Evolutionary conservation across 257 asterid species (phyloP).

Genomic region (Solanum gandarillasii): DNA sequence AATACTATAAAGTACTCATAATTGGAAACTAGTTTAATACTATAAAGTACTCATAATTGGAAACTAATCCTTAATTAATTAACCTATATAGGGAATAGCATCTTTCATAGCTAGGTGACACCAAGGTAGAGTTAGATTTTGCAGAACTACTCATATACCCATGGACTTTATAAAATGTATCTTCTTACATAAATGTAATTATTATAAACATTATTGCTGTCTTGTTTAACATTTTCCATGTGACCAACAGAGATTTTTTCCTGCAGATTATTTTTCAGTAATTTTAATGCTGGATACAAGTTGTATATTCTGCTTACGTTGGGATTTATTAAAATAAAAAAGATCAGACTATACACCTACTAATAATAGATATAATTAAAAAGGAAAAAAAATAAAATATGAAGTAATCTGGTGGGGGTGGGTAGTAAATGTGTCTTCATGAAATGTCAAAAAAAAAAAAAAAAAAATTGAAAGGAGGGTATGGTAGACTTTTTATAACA

Average conservation of each 20-base stretch:
- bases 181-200: background rate
- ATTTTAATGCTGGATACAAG: background rate
- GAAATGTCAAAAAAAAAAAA: too few relatives aligned
- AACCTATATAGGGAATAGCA: conserved; percentile 37
- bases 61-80: conserved; percentile 1
- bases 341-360: background rate
- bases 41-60: background rate
- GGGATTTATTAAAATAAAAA: background rate
- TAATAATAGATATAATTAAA: background rate
- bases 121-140: conserved; percentile 35
- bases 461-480: background rate
- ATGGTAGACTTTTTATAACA: background rate
- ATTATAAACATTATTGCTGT: conserved; percentile 10
- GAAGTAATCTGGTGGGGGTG: background rate
- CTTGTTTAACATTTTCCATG: conserved; percentile 20
- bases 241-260: background rate
- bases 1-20: background rate
- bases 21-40: background rate
- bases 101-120: conserved; percentile 68
- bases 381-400: background rate
- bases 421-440: background rate
- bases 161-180: conserved; percentile 32
- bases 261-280: background rate
- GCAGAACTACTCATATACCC: conserved; percentile 17
- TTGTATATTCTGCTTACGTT: background rate